These are phyloP conservation scores for Kregervanrija delftensis DNA, from an alignment of 805 yeast species.

Conservation along the genomic window DNA sequence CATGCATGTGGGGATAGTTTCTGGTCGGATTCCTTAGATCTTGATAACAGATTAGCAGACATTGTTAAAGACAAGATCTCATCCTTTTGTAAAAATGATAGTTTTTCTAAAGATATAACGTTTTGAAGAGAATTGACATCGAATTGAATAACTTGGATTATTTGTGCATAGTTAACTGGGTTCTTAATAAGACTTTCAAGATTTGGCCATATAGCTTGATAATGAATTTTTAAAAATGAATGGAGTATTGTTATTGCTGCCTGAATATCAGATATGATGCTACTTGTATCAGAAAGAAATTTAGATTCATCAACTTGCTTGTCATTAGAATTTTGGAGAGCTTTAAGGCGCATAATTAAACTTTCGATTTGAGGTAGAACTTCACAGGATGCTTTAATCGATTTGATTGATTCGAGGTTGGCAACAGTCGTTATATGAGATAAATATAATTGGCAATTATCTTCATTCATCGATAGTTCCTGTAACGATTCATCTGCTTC, in stretches of 20 bases:
- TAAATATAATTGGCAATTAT: neutral
- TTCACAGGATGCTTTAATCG: constrained; percentile 23
- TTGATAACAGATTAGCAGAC: constrained; percentile 46
- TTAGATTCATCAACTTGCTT: constrained; percentile 30
- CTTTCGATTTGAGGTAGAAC: constrained; percentile 18
- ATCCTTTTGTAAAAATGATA: constrained; percentile 50
- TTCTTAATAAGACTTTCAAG: constrained; percentile 54
- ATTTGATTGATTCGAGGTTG: constrained; percentile 14
- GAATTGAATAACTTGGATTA: constrained; percentile 13
- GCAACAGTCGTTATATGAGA: constrained; percentile 7
- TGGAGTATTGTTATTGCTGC: constrained; percentile 36
- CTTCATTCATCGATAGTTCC: neutral
- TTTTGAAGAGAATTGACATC: constrained; percentile 1
- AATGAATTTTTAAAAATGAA: constrained; percentile 43
- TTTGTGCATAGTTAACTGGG: constrained; percentile 54
- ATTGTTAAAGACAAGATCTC: constrained; percentile 66
- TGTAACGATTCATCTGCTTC: neutral
- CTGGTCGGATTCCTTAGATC: constrained; percentile 1
- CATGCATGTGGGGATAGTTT: constrained; percentile 31
- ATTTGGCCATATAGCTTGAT: constrained; percentile 64
- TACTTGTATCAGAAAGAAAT: constrained; percentile 34
- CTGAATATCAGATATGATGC: constrained; percentile 3
- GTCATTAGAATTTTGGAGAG: neutral
- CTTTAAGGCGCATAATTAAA: constrained; percentile 1
- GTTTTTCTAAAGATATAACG: constrained; percentile 11